phyloP scores from a whole-genome alignment of 805 yeast genomes.

The Teunomyces barrocoloradensis region DNA sequence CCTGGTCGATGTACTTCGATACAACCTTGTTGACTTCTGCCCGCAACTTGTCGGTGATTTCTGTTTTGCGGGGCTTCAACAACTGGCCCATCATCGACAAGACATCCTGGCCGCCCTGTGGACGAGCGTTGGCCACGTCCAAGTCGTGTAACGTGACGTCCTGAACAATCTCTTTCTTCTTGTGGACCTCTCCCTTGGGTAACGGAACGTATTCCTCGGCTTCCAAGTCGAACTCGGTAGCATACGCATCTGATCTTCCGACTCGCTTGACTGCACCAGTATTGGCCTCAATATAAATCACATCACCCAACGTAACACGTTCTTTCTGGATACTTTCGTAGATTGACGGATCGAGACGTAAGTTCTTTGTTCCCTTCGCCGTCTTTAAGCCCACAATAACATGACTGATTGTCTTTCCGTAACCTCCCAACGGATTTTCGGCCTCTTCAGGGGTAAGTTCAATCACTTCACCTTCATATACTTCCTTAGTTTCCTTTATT shows the following conservation, averaged over 20 bases:
- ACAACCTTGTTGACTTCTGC: conserved; percentile 94
- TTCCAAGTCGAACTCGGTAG: conserved; percentile 96
- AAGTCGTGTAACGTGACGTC: conserved; percentile 95
- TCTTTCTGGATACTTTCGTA: conserved; percentile 95
- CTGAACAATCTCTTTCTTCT: conserved; percentile 96
- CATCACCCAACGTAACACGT: conserved; percentile 92
- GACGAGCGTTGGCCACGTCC: conserved; percentile 94
- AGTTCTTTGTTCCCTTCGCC: conserved; percentile 85
- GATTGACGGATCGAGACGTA: conserved; percentile 86
- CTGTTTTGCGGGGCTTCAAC: conserved; percentile 93
- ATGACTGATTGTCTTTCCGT: conserved; percentile 93
- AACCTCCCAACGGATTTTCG: conserved; percentile 95
- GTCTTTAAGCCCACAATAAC: conserved; percentile 92
- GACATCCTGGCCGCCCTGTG: conserved; percentile 96
- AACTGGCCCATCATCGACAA: conserved; percentile 96
- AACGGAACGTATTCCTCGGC: conserved; percentile 98
- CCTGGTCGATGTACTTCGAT: conserved; percentile 94
- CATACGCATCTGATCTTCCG: conserved; percentile 97
- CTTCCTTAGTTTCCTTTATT: conserved; percentile 95
- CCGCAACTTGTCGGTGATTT: conserved; percentile 92
- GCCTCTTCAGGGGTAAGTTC: conserved; percentile 95
- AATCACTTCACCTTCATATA: conserved; percentile 96
- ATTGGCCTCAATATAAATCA: conserved; percentile 93
- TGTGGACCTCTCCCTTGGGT: conserved; percentile 98
- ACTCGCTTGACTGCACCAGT: conserved; percentile 97